Percentiles rank a stretch among this genome's conserved stretches.
Conservation (phyloP, 2,329 filamentous ascomycete species). For the Phoma sp. region DNA sequence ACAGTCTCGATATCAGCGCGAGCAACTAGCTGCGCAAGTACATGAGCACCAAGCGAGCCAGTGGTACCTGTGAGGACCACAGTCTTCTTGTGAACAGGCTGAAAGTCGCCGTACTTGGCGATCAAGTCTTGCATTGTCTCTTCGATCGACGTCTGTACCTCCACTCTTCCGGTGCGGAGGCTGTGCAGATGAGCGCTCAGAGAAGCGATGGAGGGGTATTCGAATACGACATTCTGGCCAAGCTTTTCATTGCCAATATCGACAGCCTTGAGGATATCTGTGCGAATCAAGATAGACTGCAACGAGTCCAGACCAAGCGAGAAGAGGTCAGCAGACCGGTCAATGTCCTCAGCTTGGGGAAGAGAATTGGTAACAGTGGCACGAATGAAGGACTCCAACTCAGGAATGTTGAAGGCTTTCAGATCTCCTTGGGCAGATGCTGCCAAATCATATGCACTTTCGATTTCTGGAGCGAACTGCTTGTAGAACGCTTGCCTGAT, state of each 20-base stretch:
- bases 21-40: slow-evolving; percentile 52
- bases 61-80: slow-evolving; percentile 68
- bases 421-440: slow-evolving; percentile 17
- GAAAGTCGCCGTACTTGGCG: slow-evolving; percentile 53
- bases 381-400: slow-evolving; percentile 38
- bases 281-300: slow-evolving; percentile 64
- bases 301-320: slow-evolving; percentile 65
- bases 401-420: slow-evolving; percentile 32
- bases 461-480: slow-evolving; percentile 57
- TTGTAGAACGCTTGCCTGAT: slow-evolving; percentile 62
- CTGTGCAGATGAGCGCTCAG: slow-evolving; percentile 56
- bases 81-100: slow-evolving; percentile 17
- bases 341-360: slow-evolving; percentile 17
- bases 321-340: slow-evolving; percentile 64
- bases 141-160: slow-evolving; percentile 45
- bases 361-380: slow-evolving; percentile 22
- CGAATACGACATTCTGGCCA: slow-evolving; percentile 66
- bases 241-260: slow-evolving; percentile 56
- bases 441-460: slow-evolving; percentile 50
- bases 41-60: slow-evolving; percentile 69
- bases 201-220: slow-evolving; percentile 59
- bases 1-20: slow-evolving; percentile 48
- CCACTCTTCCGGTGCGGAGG: slow-evolving; percentile 49
- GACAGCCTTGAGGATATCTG: slow-evolving; percentile 59
- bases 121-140: slow-evolving; percentile 57